Evolutionary conservation across 331 rosid species (phyloP), one percentile per base, ranked within the genome.

Genomic region (Phaseolus coccineus): DNA sequence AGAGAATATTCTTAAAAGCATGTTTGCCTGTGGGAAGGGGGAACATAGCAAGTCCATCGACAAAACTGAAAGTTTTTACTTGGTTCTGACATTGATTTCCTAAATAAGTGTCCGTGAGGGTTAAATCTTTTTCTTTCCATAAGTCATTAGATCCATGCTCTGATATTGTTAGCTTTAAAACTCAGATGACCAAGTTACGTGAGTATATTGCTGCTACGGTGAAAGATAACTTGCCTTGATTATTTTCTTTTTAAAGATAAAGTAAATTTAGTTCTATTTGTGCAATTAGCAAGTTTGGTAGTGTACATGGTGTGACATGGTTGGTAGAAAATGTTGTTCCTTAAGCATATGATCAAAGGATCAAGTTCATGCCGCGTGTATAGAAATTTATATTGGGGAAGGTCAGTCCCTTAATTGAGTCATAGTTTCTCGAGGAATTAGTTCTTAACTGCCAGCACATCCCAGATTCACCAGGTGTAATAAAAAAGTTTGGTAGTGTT

Each of bases 21-120:
- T 57, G 28, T 71, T 84, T 84, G 52, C 59, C 4, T 6, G 59
- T 66, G 67, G 64, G 58, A 25, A 14, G 39, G 72, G 70, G 67
- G 42, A 80, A 59, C 42, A 14, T 67, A 35, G 52, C n/a, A 30
- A 66, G 55, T 37, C 76, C 28, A 28, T 55, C 28, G 31, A 24
- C 56, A 57, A 52, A 61, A 52, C 55, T 31, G 3, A 51, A 58
- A 25, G 35, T 16, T 70, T 73, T 77, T 46, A 71, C 64, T 57
- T 50, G 25, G 50, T 56, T 67, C 79, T 33, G 39, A 42, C 61
- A 47, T 69, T 31, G 9, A 8, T 53, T 75, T 24, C 73, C 71
- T 24, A 42, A 28, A 64, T 39, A 3, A 27, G 3, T 51, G 39
- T 25, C 24, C 15, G n/a, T 24, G 46, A 62, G 30, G 44, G 51